Percentiles rank a stretch among this genome's conserved stretches.
Conservation (phyloP, 441 rosid species). For the Flueggea neowawraea region DNA sequence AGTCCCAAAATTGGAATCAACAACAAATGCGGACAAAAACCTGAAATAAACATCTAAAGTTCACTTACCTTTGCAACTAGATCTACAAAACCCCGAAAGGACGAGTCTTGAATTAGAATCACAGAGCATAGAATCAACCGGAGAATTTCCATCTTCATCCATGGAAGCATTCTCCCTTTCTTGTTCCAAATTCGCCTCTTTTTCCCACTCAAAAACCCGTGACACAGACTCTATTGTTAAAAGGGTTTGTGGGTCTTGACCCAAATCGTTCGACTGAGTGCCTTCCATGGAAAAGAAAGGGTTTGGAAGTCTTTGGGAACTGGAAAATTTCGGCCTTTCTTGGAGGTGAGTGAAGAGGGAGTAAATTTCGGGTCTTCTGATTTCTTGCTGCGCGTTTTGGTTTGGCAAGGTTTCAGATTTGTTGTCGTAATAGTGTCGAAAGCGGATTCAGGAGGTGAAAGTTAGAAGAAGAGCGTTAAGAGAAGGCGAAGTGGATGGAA, state of each 20-base stretch:
- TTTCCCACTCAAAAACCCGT: constrained; percentile 29
- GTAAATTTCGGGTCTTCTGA: too few species aligned
- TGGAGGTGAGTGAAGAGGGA: too few species aligned
- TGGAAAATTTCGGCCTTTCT: not conserved
- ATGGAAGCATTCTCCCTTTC: constrained; percentile 31
- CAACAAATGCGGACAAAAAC: too few species aligned
- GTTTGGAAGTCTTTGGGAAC: constrained; percentile 5
- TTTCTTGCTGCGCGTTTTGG: too few species aligned
- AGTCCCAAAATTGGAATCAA: too few species aligned
- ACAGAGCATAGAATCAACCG: constrained; percentile 59
- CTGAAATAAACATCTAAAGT: not conserved
- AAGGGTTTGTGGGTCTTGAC: constrained; percentile 20
- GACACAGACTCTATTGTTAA: constrained; percentile 19
- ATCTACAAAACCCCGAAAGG: constrained; percentile 45
- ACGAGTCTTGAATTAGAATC: constrained; percentile 66
- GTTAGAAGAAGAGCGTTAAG: too few species aligned
- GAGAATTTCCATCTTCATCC: constrained; percentile 38
- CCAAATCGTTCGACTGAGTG: constrained; percentile 15
- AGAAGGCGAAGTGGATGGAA: too few species aligned
- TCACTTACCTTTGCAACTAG: constrained; percentile 45
- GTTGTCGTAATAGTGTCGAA: too few species aligned
- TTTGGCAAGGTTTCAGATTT: too few species aligned
- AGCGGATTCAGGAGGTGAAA: too few species aligned
- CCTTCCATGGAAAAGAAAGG: constrained; percentile 36
- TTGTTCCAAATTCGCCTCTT: constrained; percentile 21